Evolutionary conservation across 768 basidiomycete species (phyloP), one percentile per base, ranked within the genome.

Genomic region (Sporobolomyces pararoseus): DNA sequence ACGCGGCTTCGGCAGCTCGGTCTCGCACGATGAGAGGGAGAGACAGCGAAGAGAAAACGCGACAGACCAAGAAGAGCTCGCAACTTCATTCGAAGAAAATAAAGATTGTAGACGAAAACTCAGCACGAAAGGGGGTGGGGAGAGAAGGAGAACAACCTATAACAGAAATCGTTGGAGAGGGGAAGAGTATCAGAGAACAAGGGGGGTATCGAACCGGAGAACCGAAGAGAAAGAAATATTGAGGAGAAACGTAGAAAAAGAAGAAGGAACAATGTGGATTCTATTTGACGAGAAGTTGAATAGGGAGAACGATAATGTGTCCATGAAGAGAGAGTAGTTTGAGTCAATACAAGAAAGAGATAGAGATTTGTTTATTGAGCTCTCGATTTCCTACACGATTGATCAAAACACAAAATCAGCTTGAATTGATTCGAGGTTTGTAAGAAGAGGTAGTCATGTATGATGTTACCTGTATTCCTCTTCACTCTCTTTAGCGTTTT

Each of bases 401-500:
- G 39, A 10, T 42, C 39, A n/a, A n/a, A n/a, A 42, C 39, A 42
- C 39, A 42, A 9, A 17, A 17, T 9, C 17, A 42, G 39, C 17
- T 17, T 10, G 39, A 10, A 9, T 42, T 23, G 46, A 47, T 47
- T 47, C 12, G n/a, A n/a, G n/a, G n/a, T n/a, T n/a, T n/a, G n/a
- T n/a, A n/a, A n/a, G n/a, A 47, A 35, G 34, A 25, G n/a, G 31
- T 34, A 34, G 35, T 23, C 12, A 14, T 5, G 17, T 10, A 42
- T 29, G 1, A 29, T 46, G 39, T 44, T 47, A 70, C 59, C 59
- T 61, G 46, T 61, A 61, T 35, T 70, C 69, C 17, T 44, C 69
- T 60, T 70, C 69, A 1, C 51, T 53, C n/a, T 47, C 64, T 29
- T 49, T 59, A 10, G 64, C 63, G 52, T 52, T 53, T 87, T 70